These are phyloP conservation scores for Magnusiomyces sp. DNA, from an alignment of 1,139 yeast species.

Conservation along the genomic window DNA sequence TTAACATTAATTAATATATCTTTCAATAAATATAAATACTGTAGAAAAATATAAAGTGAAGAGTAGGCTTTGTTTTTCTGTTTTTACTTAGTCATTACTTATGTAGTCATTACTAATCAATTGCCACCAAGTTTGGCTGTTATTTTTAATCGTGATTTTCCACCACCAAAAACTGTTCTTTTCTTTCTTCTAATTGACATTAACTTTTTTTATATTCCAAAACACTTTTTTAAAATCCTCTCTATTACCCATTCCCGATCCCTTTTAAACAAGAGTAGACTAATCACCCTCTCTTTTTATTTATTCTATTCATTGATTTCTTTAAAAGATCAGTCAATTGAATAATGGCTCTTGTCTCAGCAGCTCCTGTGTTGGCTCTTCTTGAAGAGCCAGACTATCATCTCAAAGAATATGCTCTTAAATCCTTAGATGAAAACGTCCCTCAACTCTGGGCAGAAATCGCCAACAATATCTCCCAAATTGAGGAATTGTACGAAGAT, in stretches of 20 bases:
- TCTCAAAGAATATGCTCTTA: conserved; percentile 77
- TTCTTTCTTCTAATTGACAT: not conserved
- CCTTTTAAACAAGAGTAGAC: no score
- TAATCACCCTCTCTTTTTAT: no score
- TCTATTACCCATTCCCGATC: no score
- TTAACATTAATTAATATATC: not conserved
- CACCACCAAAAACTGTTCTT: not conserved
- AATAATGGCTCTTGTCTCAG: conserved; percentile 31
- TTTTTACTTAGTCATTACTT: no score
- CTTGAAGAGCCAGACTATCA: conserved; percentile 71
- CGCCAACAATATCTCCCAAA: conserved; percentile 76
- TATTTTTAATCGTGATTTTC: no score
- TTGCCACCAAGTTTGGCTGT: no score
- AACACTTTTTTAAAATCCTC: not conserved
- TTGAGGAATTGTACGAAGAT: conserved; percentile 90
- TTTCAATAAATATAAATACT: not conserved
- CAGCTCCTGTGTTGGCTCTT: conserved; percentile 86
- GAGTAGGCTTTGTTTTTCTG: no score
- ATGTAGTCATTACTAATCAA: no score
- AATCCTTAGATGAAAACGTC: conserved; percentile 71
- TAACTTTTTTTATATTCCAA: not conserved
- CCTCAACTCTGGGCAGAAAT: conserved; percentile 97
- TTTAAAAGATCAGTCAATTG: no score
- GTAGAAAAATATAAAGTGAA: no score
- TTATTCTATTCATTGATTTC: no score